A percentile compares a stretch with the other conserved stretches of the same genome.
Evolutionary conservation across 805 yeast species (phyloP).

Genomic region (Yamadazyma ubonensis): DNA sequence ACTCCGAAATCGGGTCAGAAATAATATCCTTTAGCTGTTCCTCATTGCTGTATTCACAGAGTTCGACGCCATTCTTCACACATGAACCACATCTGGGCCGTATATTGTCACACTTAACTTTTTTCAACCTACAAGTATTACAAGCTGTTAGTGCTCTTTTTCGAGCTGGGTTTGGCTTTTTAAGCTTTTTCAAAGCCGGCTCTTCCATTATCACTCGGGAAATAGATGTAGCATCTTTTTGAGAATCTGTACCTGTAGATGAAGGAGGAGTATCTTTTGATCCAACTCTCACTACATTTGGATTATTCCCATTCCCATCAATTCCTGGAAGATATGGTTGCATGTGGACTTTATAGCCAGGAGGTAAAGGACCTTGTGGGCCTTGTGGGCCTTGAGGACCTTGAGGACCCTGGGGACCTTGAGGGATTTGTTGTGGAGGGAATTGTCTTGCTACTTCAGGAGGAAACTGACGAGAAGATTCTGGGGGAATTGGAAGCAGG

Average conservation of each 20-base stretch:
- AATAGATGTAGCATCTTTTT: not conserved
- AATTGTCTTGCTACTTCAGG: no score
- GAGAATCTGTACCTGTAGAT: not conserved
- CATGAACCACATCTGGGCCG: conserved; percentile 38
- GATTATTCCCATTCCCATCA: not conserved
- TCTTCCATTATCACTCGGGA: conserved; percentile 5
- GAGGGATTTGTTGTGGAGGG: no score
- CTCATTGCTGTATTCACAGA: conserved; percentile 32
- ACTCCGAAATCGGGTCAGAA: conserved; percentile 27
- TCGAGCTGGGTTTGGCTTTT: conserved; percentile 17
- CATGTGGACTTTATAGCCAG: not conserved
- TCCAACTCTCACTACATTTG: no score
- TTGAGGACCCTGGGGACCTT: no score
- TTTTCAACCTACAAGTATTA: conserved; percentile 35
- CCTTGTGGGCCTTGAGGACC: no score
- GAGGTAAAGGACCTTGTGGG: not conserved
- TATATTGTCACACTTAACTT: conserved; percentile 37
- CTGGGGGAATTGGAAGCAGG: no score
- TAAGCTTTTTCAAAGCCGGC: conserved; percentile 4
- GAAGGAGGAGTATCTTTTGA: not conserved
- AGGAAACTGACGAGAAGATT: no score
- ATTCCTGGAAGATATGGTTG: not conserved
- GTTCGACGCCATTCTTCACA: conserved; percentile 22
- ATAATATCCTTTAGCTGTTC: conserved; percentile 21
- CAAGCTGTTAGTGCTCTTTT: conserved; percentile 39